Conservation (phyloP, 192 early-diverging fungal species). For the Chytriomyces hyalinus region DNA sequence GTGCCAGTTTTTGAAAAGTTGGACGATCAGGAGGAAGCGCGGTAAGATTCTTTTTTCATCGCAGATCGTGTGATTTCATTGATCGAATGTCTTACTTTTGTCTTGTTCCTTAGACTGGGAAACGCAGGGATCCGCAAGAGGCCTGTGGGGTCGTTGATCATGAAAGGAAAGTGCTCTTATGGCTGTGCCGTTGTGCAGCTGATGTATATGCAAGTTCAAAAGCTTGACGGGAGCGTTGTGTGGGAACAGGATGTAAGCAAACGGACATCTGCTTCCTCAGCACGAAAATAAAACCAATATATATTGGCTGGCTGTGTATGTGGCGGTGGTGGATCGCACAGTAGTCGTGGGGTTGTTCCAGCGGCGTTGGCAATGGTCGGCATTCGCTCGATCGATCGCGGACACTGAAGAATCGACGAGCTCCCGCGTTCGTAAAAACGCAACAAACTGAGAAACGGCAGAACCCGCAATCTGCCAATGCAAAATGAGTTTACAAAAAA, state of each 20-base stretch:
- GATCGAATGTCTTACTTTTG: not conserved
- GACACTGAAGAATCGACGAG: too few species aligned
- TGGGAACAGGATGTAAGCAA: slow-evolving; percentile 51
- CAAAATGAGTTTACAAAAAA: too few species aligned
- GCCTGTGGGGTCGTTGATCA: slow-evolving; percentile 48
- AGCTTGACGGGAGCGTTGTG: slow-evolving; percentile 45
- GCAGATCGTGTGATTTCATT: not conserved
- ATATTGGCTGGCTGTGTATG: too few species aligned
- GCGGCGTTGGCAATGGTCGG: too few species aligned
- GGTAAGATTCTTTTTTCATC: not conserved
- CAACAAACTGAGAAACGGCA: too few species aligned
- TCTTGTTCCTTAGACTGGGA: slow-evolving; percentile 38
- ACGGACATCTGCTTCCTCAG: not conserved
- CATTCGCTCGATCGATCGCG: too few species aligned
- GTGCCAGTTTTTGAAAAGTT: slow-evolving; percentile 58
- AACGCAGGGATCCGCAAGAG: slow-evolving; percentile 50
- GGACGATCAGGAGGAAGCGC: slow-evolving; percentile 45
- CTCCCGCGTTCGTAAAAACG: too few species aligned
- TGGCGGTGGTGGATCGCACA: too few species aligned
- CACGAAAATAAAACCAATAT: not conserved
- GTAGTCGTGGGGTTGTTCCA: too few species aligned
- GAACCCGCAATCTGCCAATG: too few species aligned
- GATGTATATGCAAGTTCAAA: slow-evolving; percentile 44
- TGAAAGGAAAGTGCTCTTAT: slow-evolving; percentile 51
- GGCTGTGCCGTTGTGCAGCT: slow-evolving; percentile 59